Evolutionary conservation across 331 rosid species (phyloP), one percentile per base, ranked within the genome.

Genomic region (Erythrophleum ivorense): DNA sequence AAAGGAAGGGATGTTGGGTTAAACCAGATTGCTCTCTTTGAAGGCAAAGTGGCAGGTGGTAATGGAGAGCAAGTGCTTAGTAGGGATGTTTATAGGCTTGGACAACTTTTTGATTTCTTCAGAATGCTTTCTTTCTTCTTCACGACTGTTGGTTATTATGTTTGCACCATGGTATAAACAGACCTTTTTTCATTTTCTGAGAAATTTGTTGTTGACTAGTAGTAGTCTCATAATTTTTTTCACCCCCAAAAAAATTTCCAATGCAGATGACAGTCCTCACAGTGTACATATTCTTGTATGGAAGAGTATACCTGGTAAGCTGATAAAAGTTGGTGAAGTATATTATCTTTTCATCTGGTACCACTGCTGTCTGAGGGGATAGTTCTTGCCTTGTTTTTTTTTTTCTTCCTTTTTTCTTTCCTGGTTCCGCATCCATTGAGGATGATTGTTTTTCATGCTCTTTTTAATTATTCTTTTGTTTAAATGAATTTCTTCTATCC

Each of bases 1-100:
- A 95, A 95, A 87, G 99, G 99, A 87, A 90, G 99, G 87, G 99
- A 95, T 86, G 99, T 95, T 75, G 99, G 99, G 60, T 84, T 95
- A 82, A 95, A 93, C 89, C 99, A 95, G 93, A 93, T 95, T 86
- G 99, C 98, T 80, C 93, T 95, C 76, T 95, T 95, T 86, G 99
- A 95, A 90, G 99, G 98, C 73, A 95, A 95, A 87, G 99, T 95
- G 68, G 97, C 99, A 2, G 99, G 99, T 84, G 99, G 99, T 77
- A 95, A 93, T 87, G 99, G 98, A 85, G 99, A 93, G 88, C 98
- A 95, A 86, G 97, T 92, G 68, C 98, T 95, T 73, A 95, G 99
- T 85, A 88, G 99, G 89, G 99, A 95, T 78, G 59, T 93, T 64
- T 95, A 95, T 78, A 93, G 99, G 84, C 82, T 95, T 43, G 99